phyloP scores from a whole-genome alignment of 148 eudicot species.

The Vaccinium corymbosum region DNA sequence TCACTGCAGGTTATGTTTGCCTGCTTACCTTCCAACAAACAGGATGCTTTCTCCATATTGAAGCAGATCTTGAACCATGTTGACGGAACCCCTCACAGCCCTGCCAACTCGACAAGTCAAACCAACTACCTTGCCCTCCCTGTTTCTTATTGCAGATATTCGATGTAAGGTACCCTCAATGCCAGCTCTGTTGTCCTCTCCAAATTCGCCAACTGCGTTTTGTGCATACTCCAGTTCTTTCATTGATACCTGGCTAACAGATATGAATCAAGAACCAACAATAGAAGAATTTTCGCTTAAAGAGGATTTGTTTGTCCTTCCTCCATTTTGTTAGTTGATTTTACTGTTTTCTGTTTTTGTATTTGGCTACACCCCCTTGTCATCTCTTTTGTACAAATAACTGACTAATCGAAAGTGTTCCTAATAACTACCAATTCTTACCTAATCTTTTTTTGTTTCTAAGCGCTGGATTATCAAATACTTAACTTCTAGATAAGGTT shows the following conservation, averaged over 20 bases:
- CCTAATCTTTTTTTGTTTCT: not conserved
- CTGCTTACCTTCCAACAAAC: slow-evolving; percentile 46
- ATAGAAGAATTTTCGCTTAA: not conserved
- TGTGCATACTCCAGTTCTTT: slow-evolving; percentile 42
- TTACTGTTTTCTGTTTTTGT: not conserved
- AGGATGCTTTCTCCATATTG: slow-evolving; percentile 45
- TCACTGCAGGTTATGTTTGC: not conserved
- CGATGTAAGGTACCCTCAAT: slow-evolving; percentile 51
- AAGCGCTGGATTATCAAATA: not conserved
- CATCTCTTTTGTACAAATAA: not conserved
- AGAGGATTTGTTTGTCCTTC: not conserved
- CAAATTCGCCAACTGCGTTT: slow-evolving; percentile 45
- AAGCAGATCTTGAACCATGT: slow-evolving; percentile 47
- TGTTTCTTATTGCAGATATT: slow-evolving; percentile 45
- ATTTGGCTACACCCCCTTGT: not conserved
- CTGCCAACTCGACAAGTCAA: slow-evolving; percentile 55
- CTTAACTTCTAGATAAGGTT: not conserved
- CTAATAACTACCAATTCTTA: slow-evolving; percentile 1
- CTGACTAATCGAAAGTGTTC: not conserved
- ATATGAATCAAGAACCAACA: slow-evolving; percentile 4
- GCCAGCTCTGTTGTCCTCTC: slow-evolving; percentile 52
- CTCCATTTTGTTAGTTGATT: not conserved
- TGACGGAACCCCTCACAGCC: slow-evolving; percentile 33
- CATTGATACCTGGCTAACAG: slow-evolving; percentile 31
- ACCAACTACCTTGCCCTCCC: slow-evolving; percentile 40